Evolutionary conservation across 2,329 filamentous ascomycete genomes (phyloP).

Genomic region (Didymosphaeria variabile): DNA sequence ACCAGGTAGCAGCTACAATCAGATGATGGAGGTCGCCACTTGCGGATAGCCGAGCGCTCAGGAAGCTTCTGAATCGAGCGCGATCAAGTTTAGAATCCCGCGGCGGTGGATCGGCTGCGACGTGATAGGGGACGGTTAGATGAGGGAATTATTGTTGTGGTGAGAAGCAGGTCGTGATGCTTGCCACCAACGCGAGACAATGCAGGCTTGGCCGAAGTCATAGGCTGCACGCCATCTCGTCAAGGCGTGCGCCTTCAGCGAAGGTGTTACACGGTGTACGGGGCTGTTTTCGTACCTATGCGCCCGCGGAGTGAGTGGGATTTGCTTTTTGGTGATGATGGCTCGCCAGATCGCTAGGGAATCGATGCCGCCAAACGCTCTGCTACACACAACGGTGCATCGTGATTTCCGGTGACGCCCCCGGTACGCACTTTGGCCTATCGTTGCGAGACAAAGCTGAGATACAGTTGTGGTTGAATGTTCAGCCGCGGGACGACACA

Average conservation of each 20-base stretch:
- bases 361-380: constrained; percentile 35
- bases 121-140: constrained; percentile 1
- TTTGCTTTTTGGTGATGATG: constrained; percentile 32
- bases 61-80: constrained; percentile 14
- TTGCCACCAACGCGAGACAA: constrained; percentile 16
- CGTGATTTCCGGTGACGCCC: constrained; percentile 34
- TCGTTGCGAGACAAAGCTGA: constrained; percentile 20
- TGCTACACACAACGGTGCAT: constrained; percentile 31
- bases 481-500: constrained; percentile 28
- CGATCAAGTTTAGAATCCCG: background rate
- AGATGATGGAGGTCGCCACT: constrained; percentile 17
- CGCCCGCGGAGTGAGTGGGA: constrained; percentile 11
- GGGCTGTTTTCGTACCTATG: constrained; percentile 25
- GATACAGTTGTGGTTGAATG: constrained; percentile 23
- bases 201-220: constrained; percentile 18
- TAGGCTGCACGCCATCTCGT: constrained; percentile 18
- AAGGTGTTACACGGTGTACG: constrained; percentile 14
- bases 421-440: constrained; percentile 13
- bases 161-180: constrained; percentile 17
- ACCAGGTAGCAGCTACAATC: constrained; percentile 3
- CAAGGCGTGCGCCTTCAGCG: constrained; percentile 24
- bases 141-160: constrained; percentile 15
- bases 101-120: constrained; percentile 9
- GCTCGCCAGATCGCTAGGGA: constrained; percentile 32
- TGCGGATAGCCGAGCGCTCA: constrained; percentile 15